phyloP scores from a whole-genome alignment of 2,329 filamentous ascomycete species.

The Microdochium trichocladiopsis region DNA sequence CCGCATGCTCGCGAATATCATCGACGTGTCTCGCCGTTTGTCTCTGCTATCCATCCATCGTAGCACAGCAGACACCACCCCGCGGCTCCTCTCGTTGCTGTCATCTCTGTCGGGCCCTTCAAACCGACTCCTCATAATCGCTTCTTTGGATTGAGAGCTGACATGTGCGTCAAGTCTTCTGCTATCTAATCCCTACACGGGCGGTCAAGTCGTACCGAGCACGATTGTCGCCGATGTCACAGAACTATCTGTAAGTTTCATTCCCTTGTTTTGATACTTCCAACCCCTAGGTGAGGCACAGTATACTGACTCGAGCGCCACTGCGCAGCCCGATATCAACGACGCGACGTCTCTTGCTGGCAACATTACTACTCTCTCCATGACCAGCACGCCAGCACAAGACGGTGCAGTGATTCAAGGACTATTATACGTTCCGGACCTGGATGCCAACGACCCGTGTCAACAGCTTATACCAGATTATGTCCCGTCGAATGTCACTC shows the following conservation, averaged over 20 bases:
- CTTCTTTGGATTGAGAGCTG: no score
- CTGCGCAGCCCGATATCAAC: constrained; percentile 32
- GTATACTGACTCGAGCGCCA: not conserved
- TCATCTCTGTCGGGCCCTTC: no score
- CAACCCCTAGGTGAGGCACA: not conserved
- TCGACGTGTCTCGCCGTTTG: no score
- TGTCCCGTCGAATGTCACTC: constrained; percentile 70
- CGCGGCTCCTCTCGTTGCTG: no score
- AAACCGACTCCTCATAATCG: no score
- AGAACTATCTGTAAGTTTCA: constrained; percentile 41
- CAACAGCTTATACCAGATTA: constrained; percentile 53
- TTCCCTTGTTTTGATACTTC: not conserved
- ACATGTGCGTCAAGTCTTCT: not conserved
- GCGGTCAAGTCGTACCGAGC: constrained; percentile 39
- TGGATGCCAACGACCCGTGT: constrained; percentile 54
- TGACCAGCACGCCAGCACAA: constrained; percentile 51
- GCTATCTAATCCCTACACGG: constrained; percentile 29
- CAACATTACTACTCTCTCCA: constrained; percentile 72
- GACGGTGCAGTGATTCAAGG: constrained; percentile 60
- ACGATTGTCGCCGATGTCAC: constrained; percentile 52
- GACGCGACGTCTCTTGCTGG: constrained; percentile 42
- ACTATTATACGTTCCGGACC: constrained; percentile 76
- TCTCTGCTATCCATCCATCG: not conserved
- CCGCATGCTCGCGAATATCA: no score
- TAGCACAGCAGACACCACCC: no score